Percentiles rank a stretch among this genome's conserved stretches.
Conservation (phyloP, 2,329 filamentous ascomycete genomes). For the Xylariaceae sp. region DNA sequence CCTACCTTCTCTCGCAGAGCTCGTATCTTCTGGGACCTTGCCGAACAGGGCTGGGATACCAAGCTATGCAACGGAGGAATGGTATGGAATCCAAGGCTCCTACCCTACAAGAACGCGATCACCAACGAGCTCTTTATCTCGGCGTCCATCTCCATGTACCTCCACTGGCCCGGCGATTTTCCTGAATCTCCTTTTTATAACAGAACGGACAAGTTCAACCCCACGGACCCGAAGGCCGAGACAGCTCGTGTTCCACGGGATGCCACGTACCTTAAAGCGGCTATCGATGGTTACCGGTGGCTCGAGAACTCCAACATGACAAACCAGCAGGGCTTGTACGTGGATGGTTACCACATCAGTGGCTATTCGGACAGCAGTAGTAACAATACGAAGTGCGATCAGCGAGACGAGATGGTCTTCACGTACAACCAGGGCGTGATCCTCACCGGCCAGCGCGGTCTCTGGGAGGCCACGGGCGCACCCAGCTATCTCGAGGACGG, state of each 20-base stretch:
- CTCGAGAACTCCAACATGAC: slow-evolving; percentile 75
- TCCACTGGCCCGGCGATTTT: slow-evolving; percentile 76
- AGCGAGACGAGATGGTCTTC: slow-evolving; percentile 82
- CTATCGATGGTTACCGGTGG: slow-evolving; percentile 76
- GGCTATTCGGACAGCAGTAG: slow-evolving; percentile 53
- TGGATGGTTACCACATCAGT: slow-evolving; percentile 83
- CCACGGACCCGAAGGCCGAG: slow-evolving; percentile 30
- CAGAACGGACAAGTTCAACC: slow-evolving; percentile 3
- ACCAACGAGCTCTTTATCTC: slow-evolving; percentile 89
- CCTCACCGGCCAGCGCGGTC: slow-evolving; percentile 70
- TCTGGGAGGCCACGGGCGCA: slow-evolving; percentile 76
- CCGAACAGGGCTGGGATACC: slow-evolving; percentile 74
- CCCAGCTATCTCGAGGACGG: slow-evolving; percentile 69
- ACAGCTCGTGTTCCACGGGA: slow-evolving; percentile 41
- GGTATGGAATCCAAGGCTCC: slow-evolving; percentile 76
- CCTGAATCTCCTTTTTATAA: slow-evolving; percentile 63
- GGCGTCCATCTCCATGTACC: slow-evolving; percentile 82
- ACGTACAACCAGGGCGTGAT: slow-evolving; percentile 95
- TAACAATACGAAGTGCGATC: slow-evolving; percentile 69
- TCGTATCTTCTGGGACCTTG: slow-evolving; percentile 79
- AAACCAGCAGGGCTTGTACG: slow-evolving; percentile 67
- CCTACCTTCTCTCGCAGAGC: slow-evolving; percentile 77
- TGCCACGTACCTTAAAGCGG: slow-evolving; percentile 63
- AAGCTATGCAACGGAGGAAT: slow-evolving; percentile 80
- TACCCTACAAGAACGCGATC: slow-evolving; percentile 92